These are phyloP conservation scores for Phoma herbarum DNA, from an alignment of 2,329 filamentous ascomycete species.

Conservation along the genomic window DNA sequence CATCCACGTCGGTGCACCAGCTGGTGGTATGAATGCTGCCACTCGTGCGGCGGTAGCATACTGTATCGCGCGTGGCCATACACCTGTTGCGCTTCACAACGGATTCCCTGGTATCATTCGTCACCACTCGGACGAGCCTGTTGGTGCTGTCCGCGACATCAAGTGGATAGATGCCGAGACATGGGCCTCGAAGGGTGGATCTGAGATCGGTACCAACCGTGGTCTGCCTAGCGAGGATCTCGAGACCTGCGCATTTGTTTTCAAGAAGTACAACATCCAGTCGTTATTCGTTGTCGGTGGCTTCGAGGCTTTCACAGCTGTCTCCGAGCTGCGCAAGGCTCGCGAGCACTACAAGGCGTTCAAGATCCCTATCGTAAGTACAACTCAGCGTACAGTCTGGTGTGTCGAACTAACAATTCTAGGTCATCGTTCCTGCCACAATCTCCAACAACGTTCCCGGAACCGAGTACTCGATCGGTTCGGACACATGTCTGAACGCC, in stretches of 20 bases:
- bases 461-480: slow-evolving; percentile 95
- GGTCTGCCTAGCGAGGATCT: slow-evolving; percentile 90
- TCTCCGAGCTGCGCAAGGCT: slow-evolving; percentile 85
- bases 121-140: slow-evolving; percentile 83
- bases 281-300: slow-evolving; percentile 92
- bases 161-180: slow-evolving; percentile 93
- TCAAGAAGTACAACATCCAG: slow-evolving; percentile 88
- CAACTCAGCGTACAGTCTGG: background rate
- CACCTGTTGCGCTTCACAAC: slow-evolving; percentile 91
- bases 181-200: slow-evolving; percentile 96
- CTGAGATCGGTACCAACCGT: slow-evolving; percentile 97
- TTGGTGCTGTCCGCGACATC: slow-evolving; percentile 84
- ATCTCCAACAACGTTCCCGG: slow-evolving; percentile 99
- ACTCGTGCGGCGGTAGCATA: slow-evolving; percentile 93
- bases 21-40: slow-evolving; percentile 97
- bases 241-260: slow-evolving; percentile 80
- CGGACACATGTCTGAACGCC: slow-evolving; percentile 95
- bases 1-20: slow-evolving; percentile 94
- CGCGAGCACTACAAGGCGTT: slow-evolving; percentile 81
- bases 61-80: slow-evolving; percentile 90
- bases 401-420: slow-evolving; percentile 47
- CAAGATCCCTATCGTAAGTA: slow-evolving; percentile 79
- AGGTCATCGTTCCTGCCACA: slow-evolving; percentile 89
- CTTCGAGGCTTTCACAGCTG: slow-evolving; percentile 94
- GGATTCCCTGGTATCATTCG: slow-evolving; percentile 93